phyloP scores from a whole-genome alignment of 306 rosid species.

The Vigna nakashimae region DNA sequence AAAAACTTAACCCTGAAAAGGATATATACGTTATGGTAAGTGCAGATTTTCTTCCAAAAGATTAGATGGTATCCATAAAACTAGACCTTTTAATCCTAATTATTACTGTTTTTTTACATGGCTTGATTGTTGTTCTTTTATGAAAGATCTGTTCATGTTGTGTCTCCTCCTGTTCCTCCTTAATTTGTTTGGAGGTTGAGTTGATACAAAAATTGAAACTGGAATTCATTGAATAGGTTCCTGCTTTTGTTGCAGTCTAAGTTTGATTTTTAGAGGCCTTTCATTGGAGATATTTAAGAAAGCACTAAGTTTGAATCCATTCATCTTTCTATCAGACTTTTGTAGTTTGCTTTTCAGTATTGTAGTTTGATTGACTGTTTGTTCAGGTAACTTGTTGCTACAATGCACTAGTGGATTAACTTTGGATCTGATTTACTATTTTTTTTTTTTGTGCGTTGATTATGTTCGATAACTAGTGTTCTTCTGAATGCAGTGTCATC shows the following conservation, averaged over 20 bases:
- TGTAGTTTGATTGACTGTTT: too few species aligned
- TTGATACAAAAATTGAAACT: slow-evolving; percentile 12
- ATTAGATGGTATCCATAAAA: not conserved
- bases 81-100: slow-evolving; percentile 1
- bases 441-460: too few species aligned
- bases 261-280: slow-evolving; percentile 10
- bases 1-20: slow-evolving; percentile 75
- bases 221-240: slow-evolving; percentile 14
- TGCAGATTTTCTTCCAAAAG: slow-evolving; percentile 16
- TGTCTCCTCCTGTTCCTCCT: not conserved
- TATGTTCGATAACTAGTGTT: slow-evolving; percentile 35
- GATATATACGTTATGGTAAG: slow-evolving; percentile 87
- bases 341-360: not conserved
- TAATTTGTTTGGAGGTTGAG: slow-evolving; percentile 14
- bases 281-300: slow-evolving; percentile 30
- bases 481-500: slow-evolving; percentile 86
- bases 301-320: not conserved
- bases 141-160: slow-evolving; percentile 28
- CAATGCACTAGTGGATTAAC: not conserved
- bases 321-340: not conserved
- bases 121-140: slow-evolving; percentile 23
- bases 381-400: slow-evolving; percentile 14
- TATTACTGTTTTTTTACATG: slow-evolving; percentile 1
- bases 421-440: slow-evolving; percentile 10
- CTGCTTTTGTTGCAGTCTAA: slow-evolving; percentile 1